Conservation (phyloP, 768 basidiomycete genomes). For the Tephrocybe sp. region DNA sequence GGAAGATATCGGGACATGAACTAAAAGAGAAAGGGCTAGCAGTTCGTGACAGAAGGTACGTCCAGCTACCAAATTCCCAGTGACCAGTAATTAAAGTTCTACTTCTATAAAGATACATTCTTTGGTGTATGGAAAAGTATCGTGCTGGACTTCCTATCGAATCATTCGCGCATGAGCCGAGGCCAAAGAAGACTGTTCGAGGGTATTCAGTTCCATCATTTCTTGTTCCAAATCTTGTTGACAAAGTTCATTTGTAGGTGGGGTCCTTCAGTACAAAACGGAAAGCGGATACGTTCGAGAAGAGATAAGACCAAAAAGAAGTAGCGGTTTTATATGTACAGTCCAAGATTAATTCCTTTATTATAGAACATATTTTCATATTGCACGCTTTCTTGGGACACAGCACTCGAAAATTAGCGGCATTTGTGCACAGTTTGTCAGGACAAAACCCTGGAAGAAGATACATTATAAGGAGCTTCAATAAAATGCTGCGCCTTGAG, state of each 20-base stretch:
- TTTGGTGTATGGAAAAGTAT: conserved; percentile 86
- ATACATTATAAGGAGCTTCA: too few species aligned
- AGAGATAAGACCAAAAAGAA: conserved; percentile 35
- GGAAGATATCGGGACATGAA: conserved; percentile 53
- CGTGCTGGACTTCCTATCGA: conserved; percentile 51
- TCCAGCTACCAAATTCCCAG: conserved; percentile 7
- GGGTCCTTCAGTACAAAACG: conserved; percentile 72
- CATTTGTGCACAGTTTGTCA: too few species aligned
- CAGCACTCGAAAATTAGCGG: too few species aligned
- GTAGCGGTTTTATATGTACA: conserved; percentile 14
- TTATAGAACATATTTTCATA: not conserved
- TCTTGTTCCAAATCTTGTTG: not conserved
- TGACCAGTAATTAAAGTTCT: not conserved
- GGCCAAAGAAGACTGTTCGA: conserved; percentile 74
- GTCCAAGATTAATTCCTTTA: not conserved
- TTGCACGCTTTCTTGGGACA: not conserved
- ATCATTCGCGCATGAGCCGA: conserved; percentile 62
- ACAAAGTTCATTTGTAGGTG: conserved; percentile 39
- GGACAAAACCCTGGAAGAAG: too few species aligned
- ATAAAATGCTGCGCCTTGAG: too few species aligned
- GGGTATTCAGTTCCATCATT: conserved; percentile 53
- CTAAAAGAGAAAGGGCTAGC: conserved; percentile 65
- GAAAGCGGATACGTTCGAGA: conserved; percentile 71
- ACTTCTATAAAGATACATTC: conserved; percentile 62
- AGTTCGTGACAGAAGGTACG: conserved; percentile 70